Evolutionary conservation across 257 asterid genomes (phyloP).

Genomic region (Jacaranda copaia): DNA sequence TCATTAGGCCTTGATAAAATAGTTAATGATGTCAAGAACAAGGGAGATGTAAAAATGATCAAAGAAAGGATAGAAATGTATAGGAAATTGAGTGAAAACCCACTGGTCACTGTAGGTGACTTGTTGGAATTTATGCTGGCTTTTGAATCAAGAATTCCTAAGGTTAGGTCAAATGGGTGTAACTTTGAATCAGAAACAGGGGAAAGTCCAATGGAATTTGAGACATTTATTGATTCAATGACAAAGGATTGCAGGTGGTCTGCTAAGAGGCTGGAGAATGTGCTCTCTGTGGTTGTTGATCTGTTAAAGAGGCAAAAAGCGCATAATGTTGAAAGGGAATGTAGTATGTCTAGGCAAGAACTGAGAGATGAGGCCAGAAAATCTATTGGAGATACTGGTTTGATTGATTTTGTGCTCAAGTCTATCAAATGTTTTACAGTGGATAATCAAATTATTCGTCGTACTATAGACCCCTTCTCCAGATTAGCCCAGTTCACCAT

Average conservation of each 20-base stretch:
- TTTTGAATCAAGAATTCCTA: conserved; percentile 41
- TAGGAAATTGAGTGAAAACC: conserved; percentile 50
- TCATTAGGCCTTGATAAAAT: conserved; percentile 56
- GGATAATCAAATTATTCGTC: conserved; percentile 60
- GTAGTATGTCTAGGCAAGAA: conserved; percentile 66
- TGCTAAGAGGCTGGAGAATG: conserved; percentile 59
- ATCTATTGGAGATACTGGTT: conserved; percentile 82
- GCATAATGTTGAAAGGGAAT: conserved; percentile 29
- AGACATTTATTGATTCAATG: conserved; percentile 52
- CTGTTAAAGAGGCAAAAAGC: conserved; percentile 55
- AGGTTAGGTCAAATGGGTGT: conserved; percentile 20
- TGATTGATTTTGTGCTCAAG: conserved; percentile 86
- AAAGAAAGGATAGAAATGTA: conserved; percentile 50
- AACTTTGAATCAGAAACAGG: conserved; percentile 27
- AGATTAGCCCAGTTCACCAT: conserved; percentile 61
- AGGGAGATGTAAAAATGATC: conserved; percentile 43
- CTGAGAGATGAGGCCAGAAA: conserved; percentile 69
- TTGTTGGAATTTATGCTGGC: conserved; percentile 62
- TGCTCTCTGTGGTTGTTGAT: conserved; percentile 56
- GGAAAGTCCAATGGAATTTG: conserved; percentile 47
- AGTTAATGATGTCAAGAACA: conserved; percentile 48
- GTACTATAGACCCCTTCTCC: conserved; percentile 54
- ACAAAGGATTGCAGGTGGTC: conserved; percentile 77
- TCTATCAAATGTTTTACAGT: conserved; percentile 64
- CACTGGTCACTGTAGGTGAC: conserved; percentile 62